phyloP scores from a whole-genome alignment of 257 asterid species.

The Solanum bulbocastanum region DNA sequence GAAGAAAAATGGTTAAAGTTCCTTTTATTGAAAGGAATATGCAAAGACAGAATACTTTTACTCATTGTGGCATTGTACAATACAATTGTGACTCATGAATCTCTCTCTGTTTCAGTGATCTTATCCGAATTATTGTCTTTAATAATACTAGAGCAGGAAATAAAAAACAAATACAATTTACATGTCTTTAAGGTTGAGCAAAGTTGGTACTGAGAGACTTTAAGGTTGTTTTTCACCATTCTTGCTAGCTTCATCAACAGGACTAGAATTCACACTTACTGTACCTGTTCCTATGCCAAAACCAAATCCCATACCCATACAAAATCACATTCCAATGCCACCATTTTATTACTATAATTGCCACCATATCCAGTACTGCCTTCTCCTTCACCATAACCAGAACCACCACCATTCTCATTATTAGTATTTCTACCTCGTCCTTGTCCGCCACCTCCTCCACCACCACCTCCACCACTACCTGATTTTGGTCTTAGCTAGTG shows the following conservation, averaged over 20 bases:
- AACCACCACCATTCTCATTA: neutral
- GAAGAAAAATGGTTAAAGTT: neutral
- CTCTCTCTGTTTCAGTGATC: neutral
- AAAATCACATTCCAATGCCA: neutral
- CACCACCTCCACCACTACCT: constrained; percentile 3
- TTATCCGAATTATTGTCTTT: neutral
- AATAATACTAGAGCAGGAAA: neutral
- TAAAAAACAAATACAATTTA: neutral
- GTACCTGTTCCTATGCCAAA: constrained; percentile 1
- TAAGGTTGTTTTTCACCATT: neutral
- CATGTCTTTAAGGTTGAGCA: neutral
- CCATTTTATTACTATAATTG: neutral
- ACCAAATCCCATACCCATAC: constrained; percentile 3
- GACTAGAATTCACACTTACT: neutral
- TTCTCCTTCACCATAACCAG: constrained; percentile 7
- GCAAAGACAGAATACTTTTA: neutral
- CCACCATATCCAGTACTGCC: neutral
- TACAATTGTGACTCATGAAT: neutral
- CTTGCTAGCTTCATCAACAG: neutral
- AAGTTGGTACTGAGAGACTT: neutral
- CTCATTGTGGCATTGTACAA: neutral
- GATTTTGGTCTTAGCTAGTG: no score
- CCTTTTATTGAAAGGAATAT: neutral
- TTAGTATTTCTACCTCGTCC: neutral
- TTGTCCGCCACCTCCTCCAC: neutral